Conservation (phyloP, 768 basidiomycete genomes). For the Lactarius evosmus region DNA sequence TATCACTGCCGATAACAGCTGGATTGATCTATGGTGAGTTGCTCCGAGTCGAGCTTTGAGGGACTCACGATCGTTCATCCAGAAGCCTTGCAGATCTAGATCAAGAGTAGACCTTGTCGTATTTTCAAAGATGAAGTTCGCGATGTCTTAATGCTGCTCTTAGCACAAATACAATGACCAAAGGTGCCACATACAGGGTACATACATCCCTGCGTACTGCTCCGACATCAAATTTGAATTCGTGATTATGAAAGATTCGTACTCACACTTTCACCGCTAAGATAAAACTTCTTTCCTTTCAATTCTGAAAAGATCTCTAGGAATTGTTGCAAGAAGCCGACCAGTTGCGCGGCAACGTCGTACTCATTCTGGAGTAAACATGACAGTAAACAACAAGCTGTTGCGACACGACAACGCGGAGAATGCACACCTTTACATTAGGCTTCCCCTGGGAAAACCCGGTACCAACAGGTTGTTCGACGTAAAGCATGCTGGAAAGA, state of each 20-base stretch:
- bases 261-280: slow-evolving; percentile 73
- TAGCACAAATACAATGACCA: neutral
- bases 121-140: slow-evolving; percentile 67
- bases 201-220: slow-evolving; percentile 73
- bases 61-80: slow-evolving; percentile 66
- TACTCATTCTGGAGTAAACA: slow-evolving; percentile 43
- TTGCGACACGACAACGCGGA: neutral
- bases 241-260: neutral
- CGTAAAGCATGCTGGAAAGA: slow-evolving; percentile 67
- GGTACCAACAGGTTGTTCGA: slow-evolving; percentile 79
- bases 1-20: slow-evolving; percentile 59
- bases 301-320: slow-evolving; percentile 70
- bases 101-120: slow-evolving; percentile 43
- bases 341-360: slow-evolving; percentile 53
- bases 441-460: slow-evolving; percentile 72
- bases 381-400: neutral
- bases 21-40: neutral
- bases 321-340: slow-evolving; percentile 72
- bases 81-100: slow-evolving; percentile 63
- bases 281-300: slow-evolving; percentile 66
- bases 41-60: neutral
- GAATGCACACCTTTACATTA: slow-evolving; percentile 41
- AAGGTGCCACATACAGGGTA: slow-evolving; percentile 48
- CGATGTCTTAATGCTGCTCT: slow-evolving; percentile 50
- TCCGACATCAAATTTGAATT: neutral